A percentile compares a stretch with the other conserved stretches of the same genome.
These are phyloP conservation scores for Amaranthus tricolor DNA, from an alignment of 179 eudicot genomes.

Conservation along the genomic window DNA sequence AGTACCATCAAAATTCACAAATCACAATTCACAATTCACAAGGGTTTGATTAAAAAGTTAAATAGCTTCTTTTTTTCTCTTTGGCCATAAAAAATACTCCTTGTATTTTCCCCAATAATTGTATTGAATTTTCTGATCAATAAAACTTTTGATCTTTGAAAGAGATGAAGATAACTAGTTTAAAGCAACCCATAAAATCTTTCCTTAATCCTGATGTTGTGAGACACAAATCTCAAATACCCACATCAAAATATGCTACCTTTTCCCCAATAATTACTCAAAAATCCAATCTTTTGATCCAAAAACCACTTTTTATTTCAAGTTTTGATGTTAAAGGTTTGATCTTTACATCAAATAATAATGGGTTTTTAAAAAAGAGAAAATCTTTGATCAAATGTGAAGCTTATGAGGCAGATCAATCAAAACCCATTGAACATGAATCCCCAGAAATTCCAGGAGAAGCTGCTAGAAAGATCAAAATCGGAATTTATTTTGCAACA, in stretches of 20 bases:
- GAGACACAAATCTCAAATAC: slow-evolving; percentile 35
- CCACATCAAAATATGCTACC: slow-evolving; percentile 24
- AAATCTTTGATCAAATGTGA: slow-evolving; percentile 41
- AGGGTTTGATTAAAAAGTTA: background rate
- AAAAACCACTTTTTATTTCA: slow-evolving; percentile 31
- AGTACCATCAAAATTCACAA: background rate
- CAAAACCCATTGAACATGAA: slow-evolving; percentile 38
- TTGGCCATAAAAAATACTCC: background rate
- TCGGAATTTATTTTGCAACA: slow-evolving; percentile 66
- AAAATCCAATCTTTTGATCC: slow-evolving; percentile 33
- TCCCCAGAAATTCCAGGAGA: slow-evolving; percentile 18
- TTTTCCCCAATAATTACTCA: slow-evolving; percentile 24
- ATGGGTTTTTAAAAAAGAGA: slow-evolving; percentile 14
- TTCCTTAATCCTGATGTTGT: slow-evolving; percentile 27
- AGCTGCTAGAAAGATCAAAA: slow-evolving; percentile 55
- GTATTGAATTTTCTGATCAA: background rate
- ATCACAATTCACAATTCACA: background rate
- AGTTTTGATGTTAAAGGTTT: slow-evolving; percentile 18
- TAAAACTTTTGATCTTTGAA: slow-evolving; percentile 32
- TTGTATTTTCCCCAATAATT: background rate
- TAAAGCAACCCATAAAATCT: slow-evolving; percentile 34
- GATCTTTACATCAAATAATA: slow-evolving; percentile 1
- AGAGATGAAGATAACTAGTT: slow-evolving; percentile 34
- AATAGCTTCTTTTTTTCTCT: background rate
- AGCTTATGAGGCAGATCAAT: slow-evolving; percentile 70